These are phyloP conservation scores for Aspergillus ellipticus DNA, from an alignment of 495 filamentous ascomycete species.

Conservation along the genomic window DNA sequence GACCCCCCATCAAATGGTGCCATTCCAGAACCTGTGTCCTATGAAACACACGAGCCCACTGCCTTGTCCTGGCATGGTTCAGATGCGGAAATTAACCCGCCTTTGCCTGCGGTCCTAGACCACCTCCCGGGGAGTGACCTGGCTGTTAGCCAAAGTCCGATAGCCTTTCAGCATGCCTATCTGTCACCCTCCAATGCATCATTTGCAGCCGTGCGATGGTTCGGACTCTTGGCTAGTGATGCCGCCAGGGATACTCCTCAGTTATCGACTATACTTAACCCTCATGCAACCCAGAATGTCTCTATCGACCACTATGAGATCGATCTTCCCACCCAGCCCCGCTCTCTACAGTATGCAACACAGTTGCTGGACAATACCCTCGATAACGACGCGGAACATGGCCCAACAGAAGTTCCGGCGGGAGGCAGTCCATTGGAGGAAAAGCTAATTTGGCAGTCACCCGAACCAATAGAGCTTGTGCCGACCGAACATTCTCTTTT, in stretches of 20 bases:
- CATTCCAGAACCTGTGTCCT: neutral
- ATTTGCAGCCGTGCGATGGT: constrained; percentile 15
- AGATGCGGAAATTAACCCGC: neutral
- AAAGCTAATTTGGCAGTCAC: constrained; percentile 17
- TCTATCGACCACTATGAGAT: constrained; percentile 2
- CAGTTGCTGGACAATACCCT: constrained; percentile 15
- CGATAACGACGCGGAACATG: neutral
- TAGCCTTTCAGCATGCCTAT: neutral
- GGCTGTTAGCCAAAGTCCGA: neutral
- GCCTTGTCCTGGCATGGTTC: neutral
- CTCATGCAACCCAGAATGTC: constrained; percentile 1
- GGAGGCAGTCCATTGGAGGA: neutral
- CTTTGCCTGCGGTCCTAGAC: neutral
- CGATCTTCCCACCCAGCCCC: neutral
- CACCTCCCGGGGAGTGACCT: neutral
- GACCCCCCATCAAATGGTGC: neutral
- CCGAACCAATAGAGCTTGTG: constrained; percentile 15
- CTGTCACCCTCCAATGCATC: constrained; percentile 9
- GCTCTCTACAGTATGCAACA: constrained; percentile 18
- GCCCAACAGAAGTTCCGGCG: neutral
- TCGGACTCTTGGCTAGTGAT: constrained; percentile 17
- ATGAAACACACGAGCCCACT: neutral
- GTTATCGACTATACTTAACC: neutral
- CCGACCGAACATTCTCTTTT: constrained; percentile 8
- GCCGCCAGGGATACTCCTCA: constrained; percentile 6